phyloP scores from a whole-genome alignment of 768 basidiomycete genomes.

The Lentinus tigrinus region DNA sequence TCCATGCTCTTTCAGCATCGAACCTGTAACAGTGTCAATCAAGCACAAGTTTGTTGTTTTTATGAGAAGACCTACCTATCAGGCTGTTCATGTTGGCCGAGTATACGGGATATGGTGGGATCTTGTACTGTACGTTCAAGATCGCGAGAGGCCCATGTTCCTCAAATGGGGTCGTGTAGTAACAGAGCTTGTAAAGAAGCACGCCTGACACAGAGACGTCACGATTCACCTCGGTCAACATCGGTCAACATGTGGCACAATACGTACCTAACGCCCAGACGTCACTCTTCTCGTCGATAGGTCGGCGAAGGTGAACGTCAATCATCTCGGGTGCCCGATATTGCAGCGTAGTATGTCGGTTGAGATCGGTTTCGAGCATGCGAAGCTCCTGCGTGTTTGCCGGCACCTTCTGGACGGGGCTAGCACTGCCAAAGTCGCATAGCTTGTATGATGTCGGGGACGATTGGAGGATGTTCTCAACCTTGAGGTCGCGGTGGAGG shows the following conservation, averaged over 20 bases:
- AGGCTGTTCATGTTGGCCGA: conserved; percentile 78
- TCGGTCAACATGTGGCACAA: too few species aligned
- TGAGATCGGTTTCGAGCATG: conserved; percentile 85
- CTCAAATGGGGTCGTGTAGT: conserved; percentile 99
- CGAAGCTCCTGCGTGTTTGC: conserved; percentile 81
- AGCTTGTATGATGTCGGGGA: conserved; percentile 85
- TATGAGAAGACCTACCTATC: conserved; percentile 64
- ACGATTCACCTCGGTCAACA: conserved; percentile 92
- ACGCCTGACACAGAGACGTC: conserved; percentile 99
- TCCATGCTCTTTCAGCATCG: conserved; percentile 93
- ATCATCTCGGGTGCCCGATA: conserved; percentile 99
- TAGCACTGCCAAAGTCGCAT: conserved; percentile 96
- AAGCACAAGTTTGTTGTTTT: not conserved
- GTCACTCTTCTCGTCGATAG: conserved; percentile 92
- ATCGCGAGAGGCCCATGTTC: conserved; percentile 97
- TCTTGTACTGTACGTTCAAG: conserved; percentile 92
- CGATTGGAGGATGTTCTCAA: conserved; percentile 96
- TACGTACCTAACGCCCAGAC: conserved; percentile 87
- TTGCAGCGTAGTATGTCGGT: conserved; percentile 93
- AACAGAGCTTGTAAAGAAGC: conserved; percentile 95
- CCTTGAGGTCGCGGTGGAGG: conserved; percentile 96
- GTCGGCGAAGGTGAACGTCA: conserved; percentile 79
- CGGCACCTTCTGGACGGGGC: conserved; percentile 73
- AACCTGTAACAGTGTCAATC: conserved; percentile 45
- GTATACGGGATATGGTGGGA: conserved; percentile 86